These are phyloP conservation scores for Syzygium aqueum DNA, from an alignment of 345 rosid genomes.

Conservation along the genomic window DNA sequence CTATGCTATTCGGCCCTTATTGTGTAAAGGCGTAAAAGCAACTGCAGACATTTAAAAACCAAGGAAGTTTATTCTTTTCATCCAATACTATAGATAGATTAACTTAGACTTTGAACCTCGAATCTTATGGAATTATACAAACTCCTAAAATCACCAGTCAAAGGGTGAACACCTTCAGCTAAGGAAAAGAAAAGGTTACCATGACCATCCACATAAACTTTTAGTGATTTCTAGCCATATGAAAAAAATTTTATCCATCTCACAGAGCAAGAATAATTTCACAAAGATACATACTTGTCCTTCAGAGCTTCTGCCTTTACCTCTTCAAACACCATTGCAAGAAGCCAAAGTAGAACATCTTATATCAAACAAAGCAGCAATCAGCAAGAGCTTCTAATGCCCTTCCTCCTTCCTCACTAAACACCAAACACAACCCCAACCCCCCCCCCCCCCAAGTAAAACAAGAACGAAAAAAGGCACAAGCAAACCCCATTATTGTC, in stretches of 20 bases:
- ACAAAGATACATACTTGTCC: neutral
- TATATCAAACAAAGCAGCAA: neutral
- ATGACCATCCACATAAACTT: neutral
- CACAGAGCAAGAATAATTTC: neutral
- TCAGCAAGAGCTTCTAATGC: neutral
- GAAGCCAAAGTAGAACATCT: neutral
- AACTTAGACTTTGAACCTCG: neutral
- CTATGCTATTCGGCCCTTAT: neutral
- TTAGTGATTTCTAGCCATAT: neutral
- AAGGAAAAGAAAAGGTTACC: neutral
- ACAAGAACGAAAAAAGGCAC: neutral
- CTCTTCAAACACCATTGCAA: neutral
- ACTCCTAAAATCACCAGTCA: neutral
- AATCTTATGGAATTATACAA: neutral
- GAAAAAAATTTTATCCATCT: neutral
- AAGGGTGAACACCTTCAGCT: neutral
- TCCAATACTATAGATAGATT: neutral
- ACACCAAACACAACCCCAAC: neutral
- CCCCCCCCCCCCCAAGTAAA: no score
- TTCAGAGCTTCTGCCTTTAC: neutral
- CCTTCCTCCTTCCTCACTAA: neutral
- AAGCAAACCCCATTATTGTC: neutral
- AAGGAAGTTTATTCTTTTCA: neutral
- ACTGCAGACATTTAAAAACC: neutral
- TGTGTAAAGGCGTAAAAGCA: neutral